A percentile compares a stretch with the other conserved stretches of the same genome.
Evolutionary conservation across 2,329 filamentous ascomycete genomes (phyloP).

Genomic region (Verticillium longisporum): DNA sequence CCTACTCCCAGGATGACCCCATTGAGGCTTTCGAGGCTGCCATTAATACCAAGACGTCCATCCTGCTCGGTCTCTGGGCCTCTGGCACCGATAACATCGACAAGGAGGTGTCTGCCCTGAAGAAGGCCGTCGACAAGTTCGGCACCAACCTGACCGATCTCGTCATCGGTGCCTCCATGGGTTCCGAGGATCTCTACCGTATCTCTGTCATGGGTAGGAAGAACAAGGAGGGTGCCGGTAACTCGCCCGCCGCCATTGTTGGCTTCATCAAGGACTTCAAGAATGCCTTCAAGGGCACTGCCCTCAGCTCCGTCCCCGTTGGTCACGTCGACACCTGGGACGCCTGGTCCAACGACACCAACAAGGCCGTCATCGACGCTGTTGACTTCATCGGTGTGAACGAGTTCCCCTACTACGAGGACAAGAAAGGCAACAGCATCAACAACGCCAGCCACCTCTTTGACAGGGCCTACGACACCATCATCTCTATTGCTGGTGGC

Average conservation of each 20-base stretch:
- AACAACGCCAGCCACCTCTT: slow-evolving; percentile 49
- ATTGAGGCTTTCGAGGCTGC: slow-evolving; percentile 74
- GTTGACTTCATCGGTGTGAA: slow-evolving; percentile 60
- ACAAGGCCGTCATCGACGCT: slow-evolving; percentile 53
- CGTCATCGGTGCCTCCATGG: slow-evolving; percentile 58
- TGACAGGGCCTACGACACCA: slow-evolving; percentile 37
- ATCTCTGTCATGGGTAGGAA: slow-evolving; percentile 52
- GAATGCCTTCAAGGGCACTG: slow-evolving; percentile 41
- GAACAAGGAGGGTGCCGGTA: slow-evolving; percentile 56
- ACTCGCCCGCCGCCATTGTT: slow-evolving; percentile 51
- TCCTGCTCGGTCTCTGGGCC: slow-evolving; percentile 61
- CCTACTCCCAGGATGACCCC: slow-evolving; percentile 64
- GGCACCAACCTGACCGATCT: slow-evolving; percentile 46
- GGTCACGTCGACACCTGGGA: slow-evolving; percentile 67
- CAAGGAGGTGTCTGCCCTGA: slow-evolving; percentile 54
- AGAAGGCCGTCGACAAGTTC: slow-evolving; percentile 46
- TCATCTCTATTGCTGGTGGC: slow-evolving; percentile 36
- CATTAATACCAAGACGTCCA: slow-evolving; percentile 49
- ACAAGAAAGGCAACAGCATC: slow-evolving; percentile 46
- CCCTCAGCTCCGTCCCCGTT: slow-evolving; percentile 41
- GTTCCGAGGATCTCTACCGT: slow-evolving; percentile 63
- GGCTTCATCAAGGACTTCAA: slow-evolving; percentile 61
- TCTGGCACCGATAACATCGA: slow-evolving; percentile 47
- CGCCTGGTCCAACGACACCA: slow-evolving; percentile 51
- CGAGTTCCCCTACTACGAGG: slow-evolving; percentile 62